Base-by-base conservation (phyloP, 805 yeast genomes). In the Saccharomycopsis guyanensis region DNA sequence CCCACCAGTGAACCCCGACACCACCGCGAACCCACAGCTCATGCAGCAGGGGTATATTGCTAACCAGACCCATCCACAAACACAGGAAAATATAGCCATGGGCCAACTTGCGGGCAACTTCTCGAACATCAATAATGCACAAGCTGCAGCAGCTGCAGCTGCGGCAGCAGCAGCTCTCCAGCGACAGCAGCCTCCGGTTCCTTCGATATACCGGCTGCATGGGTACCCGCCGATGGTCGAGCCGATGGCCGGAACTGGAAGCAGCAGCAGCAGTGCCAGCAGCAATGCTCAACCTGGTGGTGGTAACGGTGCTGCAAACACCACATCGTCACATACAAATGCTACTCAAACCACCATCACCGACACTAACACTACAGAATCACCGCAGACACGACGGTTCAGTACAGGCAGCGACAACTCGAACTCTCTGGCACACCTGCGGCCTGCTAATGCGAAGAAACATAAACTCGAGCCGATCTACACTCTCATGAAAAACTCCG, bases 391-490 rank as follows among this genome's bases (percentile, higher is more conserved):
- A n/a, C n/a, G n/a, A n/a, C 18, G 37, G 10, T 33, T 33, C 37
- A 8, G 10, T 8, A 15, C 37, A 8, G 10, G 19, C 10, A 33
- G 37, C 20, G 10, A 33, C 18, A 33, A 15, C 18, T 33, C 37
- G 20, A 15, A 33, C 23, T 15, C 29, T 4, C 22, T 16, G 38
- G n/a, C 23, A 12, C 8, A 13, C 7, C 15, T 8, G 12, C 15
- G 10, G 6, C 12, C 24, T 16, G 24, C 37, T 40, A 8, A 8
- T 5, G 15, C 40, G 4, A 46, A 46, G 20, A 46, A 22, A 22
- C 47, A 42, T 38, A 46, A 46, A 18, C 20, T 29, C 16, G 40
- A 29, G 18, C 48, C 48, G 7, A 23, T 49, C 15, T 49, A 49
- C 35, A 33, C n/a, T 4, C 23, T 38, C 4, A 12, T 19, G 18